Conservation (phyloP, 2,329 filamentous ascomycete species). For the Phaeomoniella chlamydospora region DNA sequence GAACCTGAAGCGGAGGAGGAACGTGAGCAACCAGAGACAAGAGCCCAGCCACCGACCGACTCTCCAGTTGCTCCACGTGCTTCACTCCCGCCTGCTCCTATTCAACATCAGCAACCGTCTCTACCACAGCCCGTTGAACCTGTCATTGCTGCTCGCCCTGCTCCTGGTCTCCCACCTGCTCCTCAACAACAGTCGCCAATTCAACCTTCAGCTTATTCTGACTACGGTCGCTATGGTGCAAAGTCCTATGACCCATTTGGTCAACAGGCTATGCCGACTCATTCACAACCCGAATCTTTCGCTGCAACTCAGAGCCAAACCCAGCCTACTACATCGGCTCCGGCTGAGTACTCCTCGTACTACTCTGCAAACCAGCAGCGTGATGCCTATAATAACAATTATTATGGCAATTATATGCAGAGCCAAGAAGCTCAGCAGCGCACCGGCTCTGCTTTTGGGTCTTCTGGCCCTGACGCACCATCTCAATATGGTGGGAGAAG, state of each 20-base stretch:
- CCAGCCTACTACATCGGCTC: constrained; percentile 51
- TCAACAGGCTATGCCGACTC: constrained; percentile 27
- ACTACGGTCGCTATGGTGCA: constrained; percentile 41
- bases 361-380: constrained; percentile 62
- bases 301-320: constrained; percentile 47
- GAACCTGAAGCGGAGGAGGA: constrained; percentile 81
- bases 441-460: constrained; percentile 60
- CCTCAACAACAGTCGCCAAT: constrained; percentile 37
- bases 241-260: constrained; percentile 36
- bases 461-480: constrained; percentile 43
- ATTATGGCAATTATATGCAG: constrained; percentile 50
- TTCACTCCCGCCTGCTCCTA: constrained; percentile 61
- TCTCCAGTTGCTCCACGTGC: constrained; percentile 79
- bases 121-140: constrained; percentile 40
- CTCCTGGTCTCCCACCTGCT: constrained; percentile 46
- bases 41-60: constrained; percentile 82
- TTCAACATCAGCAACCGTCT: constrained; percentile 21
- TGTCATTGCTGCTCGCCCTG: constrained; percentile 40
- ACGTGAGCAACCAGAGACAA: constrained; percentile 87
- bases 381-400: constrained; percentile 60
- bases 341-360: constrained; percentile 70
- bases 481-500: constrained; percentile 52
- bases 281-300: constrained; percentile 47
- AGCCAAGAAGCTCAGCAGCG: constrained; percentile 75
- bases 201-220: constrained; percentile 28